Evolutionary conservation across 2,329 filamentous ascomycete genomes (phyloP).

Genomic region (Beauveria pseudobassiana): DNA sequence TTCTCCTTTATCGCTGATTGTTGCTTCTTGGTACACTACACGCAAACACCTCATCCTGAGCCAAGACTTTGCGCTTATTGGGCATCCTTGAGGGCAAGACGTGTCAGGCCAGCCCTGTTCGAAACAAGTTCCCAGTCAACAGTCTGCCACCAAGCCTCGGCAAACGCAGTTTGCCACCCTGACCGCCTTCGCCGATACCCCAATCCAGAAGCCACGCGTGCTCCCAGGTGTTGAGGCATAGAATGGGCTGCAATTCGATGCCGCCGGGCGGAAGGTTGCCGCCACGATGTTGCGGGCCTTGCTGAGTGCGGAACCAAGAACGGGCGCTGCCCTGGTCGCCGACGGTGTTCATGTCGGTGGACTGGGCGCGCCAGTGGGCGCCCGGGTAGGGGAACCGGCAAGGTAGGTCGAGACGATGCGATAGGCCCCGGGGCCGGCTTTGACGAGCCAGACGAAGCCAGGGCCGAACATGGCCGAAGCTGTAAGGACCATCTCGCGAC

Average conservation of each 20-base stretch:
- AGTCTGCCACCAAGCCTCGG: conserved; percentile 77
- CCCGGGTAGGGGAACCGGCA: conserved; percentile 77
- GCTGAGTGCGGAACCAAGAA: conserved; percentile 32
- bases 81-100: conserved; percentile 27
- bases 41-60: not conserved
- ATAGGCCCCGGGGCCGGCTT: conserved; percentile 40
- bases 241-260: conserved; percentile 62
- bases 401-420: conserved; percentile 83
- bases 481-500: conserved; percentile 69
- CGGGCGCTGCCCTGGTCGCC: conserved; percentile 31
- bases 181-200: conserved; percentile 46
- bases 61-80: not conserved
- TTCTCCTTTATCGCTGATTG: not conserved
- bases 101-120: conserved; percentile 25
- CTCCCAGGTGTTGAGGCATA: conserved; percentile 96
- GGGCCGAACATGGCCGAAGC: conserved; percentile 92
- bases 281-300: conserved; percentile 19
- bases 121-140: conserved; percentile 79
- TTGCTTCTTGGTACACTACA: not conserved
- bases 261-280: conserved; percentile 53
- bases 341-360: conserved; percentile 61
- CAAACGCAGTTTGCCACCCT: conserved; percentile 67
- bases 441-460: conserved; percentile 93
- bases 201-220: conserved; percentile 87
- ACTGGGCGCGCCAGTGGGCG: conserved; percentile 71